phyloP scores from a whole-genome alignment of 106 monocot species.

The Agapanthus africanus region DNA sequence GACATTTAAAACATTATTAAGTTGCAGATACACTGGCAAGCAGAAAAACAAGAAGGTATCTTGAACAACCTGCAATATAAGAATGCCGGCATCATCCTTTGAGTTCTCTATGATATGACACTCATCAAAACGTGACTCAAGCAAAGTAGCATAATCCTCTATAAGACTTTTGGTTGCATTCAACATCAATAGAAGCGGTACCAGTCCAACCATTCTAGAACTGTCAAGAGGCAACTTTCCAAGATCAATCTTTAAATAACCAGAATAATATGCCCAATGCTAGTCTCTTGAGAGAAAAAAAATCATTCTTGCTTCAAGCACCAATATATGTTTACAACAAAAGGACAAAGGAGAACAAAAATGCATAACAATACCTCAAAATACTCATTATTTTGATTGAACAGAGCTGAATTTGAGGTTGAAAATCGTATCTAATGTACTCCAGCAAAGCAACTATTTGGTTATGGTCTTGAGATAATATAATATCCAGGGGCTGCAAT shows the following conservation, averaged over 20 bases:
- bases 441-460: conserved; percentile 77
- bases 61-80: conserved; percentile 77
- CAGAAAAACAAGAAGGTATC: conserved; percentile 4
- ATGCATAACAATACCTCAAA: conserved; percentile 44
- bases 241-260: neutral
- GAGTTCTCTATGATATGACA: conserved; percentile 52
- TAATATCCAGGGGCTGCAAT: conserved; percentile 79
- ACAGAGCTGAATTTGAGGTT: conserved; percentile 68
- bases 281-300: neutral
- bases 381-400: conserved; percentile 78
- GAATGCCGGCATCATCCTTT: conserved; percentile 82
- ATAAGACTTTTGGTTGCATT: conserved; percentile 58
- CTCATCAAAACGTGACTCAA: conserved; percentile 87
- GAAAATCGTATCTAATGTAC: conserved; percentile 78
- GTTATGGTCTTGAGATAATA: conserved; percentile 78
- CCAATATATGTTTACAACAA: conserved; percentile 2
- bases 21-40: neutral
- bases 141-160: conserved; percentile 86
- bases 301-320: neutral
- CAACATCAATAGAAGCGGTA: conserved; percentile 70
- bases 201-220: conserved; percentile 79
- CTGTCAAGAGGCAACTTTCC: conserved; percentile 25
- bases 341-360: neutral
- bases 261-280: neutral
- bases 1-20: neutral